Conservation (phyloP, 441 rosid species). For the Pelargonium fulgidum region DNA sequence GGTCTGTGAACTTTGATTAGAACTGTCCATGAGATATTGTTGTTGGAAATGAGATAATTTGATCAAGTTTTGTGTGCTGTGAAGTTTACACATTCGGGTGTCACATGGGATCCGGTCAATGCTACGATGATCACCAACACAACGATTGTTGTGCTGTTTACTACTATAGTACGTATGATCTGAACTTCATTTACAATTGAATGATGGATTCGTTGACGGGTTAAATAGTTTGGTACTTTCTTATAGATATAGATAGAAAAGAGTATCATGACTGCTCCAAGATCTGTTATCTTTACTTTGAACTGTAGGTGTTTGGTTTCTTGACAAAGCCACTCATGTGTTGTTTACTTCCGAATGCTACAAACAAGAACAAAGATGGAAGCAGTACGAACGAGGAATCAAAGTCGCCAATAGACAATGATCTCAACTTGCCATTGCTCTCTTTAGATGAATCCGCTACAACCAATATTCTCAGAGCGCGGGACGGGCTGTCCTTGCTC, state of each 20-base stretch:
- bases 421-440: constrained; percentile 51
- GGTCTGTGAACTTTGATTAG: background rate
- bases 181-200: no score
- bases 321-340: constrained; percentile 67
- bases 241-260: no score
- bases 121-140: constrained; percentile 81
- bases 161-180: constrained; percentile 76
- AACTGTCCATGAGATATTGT: background rate
- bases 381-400: constrained; percentile 19
- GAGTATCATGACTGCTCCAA: no score
- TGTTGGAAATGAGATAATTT: no score
- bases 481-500: constrained; percentile 62
- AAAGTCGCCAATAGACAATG: constrained; percentile 45
- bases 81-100: constrained; percentile 75
- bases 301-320: constrained; percentile 70
- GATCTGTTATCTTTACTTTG: no score
- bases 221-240: no score
- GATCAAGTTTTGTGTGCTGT: constrained; percentile 15
- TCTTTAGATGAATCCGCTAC: constrained; percentile 59
- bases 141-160: constrained; percentile 62
- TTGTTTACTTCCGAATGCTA: constrained; percentile 43
- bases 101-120: constrained; percentile 53
- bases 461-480: constrained; percentile 54
- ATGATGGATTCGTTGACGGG: no score
- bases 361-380: background rate